phyloP scores from a whole-genome alignment of 345 rosid genomes.

The Boechera stricta region DNA sequence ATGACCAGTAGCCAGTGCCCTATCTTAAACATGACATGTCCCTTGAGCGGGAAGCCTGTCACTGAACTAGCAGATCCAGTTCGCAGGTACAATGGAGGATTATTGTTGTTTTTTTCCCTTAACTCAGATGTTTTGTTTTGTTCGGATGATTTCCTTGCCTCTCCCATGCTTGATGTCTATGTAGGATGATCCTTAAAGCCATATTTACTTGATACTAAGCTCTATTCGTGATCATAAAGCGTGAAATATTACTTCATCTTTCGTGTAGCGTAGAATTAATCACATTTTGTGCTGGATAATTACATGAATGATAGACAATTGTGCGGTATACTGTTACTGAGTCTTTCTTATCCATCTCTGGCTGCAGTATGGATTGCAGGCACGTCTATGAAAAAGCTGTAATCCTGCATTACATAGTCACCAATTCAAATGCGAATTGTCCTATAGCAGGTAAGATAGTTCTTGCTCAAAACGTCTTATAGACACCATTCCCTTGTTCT shows the following conservation, averaged over 20 bases:
- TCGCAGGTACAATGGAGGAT: constrained; percentile 62
- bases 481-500: constrained; percentile 17
- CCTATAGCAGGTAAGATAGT: constrained; percentile 69
- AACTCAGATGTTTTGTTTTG: constrained; percentile 21
- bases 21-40: constrained; percentile 75
- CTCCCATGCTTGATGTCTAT: neutral
- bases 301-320: constrained; percentile 12
- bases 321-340: neutral
- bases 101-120: neutral
- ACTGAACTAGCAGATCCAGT: constrained; percentile 80
- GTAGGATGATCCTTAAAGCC: constrained; percentile 10
- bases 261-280: constrained; percentile 5
- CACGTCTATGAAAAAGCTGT: constrained; percentile 76
- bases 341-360: constrained; percentile 32
- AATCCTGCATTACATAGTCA: constrained; percentile 57
- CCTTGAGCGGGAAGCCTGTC: constrained; percentile 80
- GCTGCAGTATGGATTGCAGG: constrained; percentile 77
- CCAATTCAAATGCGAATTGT: constrained; percentile 52
- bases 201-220: neutral
- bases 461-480: neutral
- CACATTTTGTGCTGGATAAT: constrained; percentile 1
- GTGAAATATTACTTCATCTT: neutral
- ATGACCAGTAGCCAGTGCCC: constrained; percentile 85
- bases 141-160: neutral
- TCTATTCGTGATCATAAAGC: constrained; percentile 8